Evolutionary conservation across 75 land plant genomes (phyloP), one percentile per base, ranked within the genome.

Genomic region (Selaginella tamariscina): DNA sequence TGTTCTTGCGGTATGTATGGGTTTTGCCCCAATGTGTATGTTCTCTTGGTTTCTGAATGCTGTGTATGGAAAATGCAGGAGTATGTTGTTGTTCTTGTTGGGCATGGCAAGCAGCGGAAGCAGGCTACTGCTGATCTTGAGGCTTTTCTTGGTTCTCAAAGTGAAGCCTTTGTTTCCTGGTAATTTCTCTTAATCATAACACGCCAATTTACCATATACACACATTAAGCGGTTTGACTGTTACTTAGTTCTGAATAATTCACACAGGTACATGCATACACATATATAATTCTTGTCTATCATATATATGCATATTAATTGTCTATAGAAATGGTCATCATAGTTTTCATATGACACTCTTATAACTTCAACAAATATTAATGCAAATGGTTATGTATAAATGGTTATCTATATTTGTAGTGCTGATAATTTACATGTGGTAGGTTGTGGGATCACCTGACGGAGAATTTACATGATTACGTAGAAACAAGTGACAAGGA

Each of bases 371-470:
- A n/a, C n/a, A n/a, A n/a, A n/a, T n/a, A n/a, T n/a, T n/a, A n/a
- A n/a, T n/a, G n/a, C n/a, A n/a, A n/a, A n/a, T n/a, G n/a, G n/a
- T n/a, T n/a, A n/a, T n/a, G n/a, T n/a, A n/a, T 13, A 13, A 20
- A 49, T 49, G 11, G 54, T 13, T 13, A 49, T 49, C 20, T 20
- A 13, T 49, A 49, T 49, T 13, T 13, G 20, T 20, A 13, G 54
- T 13, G 8, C 27, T 59, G 15, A 9, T 59, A 22, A 8, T 2
- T 54, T 55, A 2, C 9, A 27, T 55, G 20, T 1, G 66, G 54
- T 71, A 93, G 98, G 98, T 77, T 93, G 13, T 93, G 98, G 98
- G 88, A 89, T 63, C 88, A 93, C 78, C 69, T 93, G 33, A 68
- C 80, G 55, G 75, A 85, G 30, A 79, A 80, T 39, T 15, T 39